Evolutionary conservation across 2,329 filamentous ascomycete species (phyloP), one percentile per base, ranked within the genome.

Genomic region (Falciphora oryzae): DNA sequence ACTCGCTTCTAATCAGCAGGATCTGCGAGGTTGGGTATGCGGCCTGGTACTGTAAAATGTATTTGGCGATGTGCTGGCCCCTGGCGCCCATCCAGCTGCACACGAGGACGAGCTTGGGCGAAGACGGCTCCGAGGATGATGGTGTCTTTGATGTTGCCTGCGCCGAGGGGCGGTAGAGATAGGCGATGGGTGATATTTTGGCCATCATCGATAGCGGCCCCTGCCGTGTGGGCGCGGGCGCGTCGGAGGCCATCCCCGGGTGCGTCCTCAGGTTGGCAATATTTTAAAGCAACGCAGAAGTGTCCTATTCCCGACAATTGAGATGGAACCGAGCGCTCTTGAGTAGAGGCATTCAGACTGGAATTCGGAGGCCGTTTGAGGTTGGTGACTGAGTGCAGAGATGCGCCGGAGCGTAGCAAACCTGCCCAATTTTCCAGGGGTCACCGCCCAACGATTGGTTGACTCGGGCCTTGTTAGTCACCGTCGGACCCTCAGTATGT

Each of bases 41-140:
- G 6, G 68, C 65, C 66, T 79, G 80, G 70, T 84, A 79, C 31
- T 74, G 73, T 4, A 75, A 69, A 32, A 81, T 75, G 70, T 85
- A 85, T 68, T 85, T 85, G 67, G 77, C 76, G 59, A 85, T 79
- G 69, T 85, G 81, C 8, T 71, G 71, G 56, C 82, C 78, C n/a
- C 71, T 75, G 13, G 83, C 82, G 59, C 77, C 79, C 77, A 83
- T 82, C 83, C 83, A 85, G 10, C 77, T 74, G 50, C 79, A 76
- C 50, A 85, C 61, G 29, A 84, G 67, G 65, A 85, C 76, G 50
- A 85, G 76, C 63, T 78, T 78, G 16, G 83, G 81, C 13, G 75
- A 70, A 2, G 67, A 50, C 56, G 66, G 57, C 31, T 38, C 61
- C 7, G 57, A 28, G 4, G 64, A 29, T 3, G 32, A 1, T 1